A percentile compares a stretch with the other conserved stretches of the same genome.
Evolutionary conservation across 805 yeast species (phyloP).

Genomic region (Yarrowia sp.): DNA sequence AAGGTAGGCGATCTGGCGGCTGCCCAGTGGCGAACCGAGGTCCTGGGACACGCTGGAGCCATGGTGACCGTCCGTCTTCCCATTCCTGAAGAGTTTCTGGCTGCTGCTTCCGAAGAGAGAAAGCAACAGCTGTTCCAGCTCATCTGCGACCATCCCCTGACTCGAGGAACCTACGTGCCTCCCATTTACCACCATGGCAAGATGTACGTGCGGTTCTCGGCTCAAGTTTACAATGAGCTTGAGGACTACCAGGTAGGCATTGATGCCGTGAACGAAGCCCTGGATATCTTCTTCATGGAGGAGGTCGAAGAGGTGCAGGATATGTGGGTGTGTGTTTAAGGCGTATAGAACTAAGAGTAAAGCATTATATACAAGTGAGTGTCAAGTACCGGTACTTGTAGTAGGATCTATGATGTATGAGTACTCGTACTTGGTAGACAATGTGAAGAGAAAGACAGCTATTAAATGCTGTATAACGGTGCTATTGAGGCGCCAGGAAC

Average conservation of each 20-base stretch:
- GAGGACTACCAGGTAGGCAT: conserved; percentile 61
- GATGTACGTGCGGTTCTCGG: conserved; percentile 61
- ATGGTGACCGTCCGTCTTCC: conserved; percentile 58
- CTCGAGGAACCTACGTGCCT: conserved; percentile 58
- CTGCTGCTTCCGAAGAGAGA: conserved; percentile 41
- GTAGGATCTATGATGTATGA: no score
- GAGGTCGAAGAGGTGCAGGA: conserved; percentile 29
- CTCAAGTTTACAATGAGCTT: conserved; percentile 65
- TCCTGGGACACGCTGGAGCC: conserved; percentile 52
- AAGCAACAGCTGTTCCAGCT: conserved; percentile 40
- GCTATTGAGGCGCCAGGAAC: no score
- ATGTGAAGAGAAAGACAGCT: no score
- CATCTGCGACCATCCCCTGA: conserved; percentile 40
- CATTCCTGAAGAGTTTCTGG: conserved; percentile 42
- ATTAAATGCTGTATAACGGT: no score
- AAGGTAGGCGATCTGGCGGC: conserved; percentile 54
- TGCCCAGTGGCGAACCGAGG: conserved; percentile 53
- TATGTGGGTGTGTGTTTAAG: conserved; percentile 24
- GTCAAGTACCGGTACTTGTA: no score
- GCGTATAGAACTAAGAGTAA: neutral
- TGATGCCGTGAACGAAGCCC: conserved; percentile 50
- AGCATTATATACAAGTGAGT: neutral
- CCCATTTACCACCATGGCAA: conserved; percentile 53
- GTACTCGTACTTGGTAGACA: no score
- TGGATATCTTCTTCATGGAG: conserved; percentile 44